phyloP scores from a whole-genome alignment of 257 asterid genomes.

The Capsicum chinense region DNA sequence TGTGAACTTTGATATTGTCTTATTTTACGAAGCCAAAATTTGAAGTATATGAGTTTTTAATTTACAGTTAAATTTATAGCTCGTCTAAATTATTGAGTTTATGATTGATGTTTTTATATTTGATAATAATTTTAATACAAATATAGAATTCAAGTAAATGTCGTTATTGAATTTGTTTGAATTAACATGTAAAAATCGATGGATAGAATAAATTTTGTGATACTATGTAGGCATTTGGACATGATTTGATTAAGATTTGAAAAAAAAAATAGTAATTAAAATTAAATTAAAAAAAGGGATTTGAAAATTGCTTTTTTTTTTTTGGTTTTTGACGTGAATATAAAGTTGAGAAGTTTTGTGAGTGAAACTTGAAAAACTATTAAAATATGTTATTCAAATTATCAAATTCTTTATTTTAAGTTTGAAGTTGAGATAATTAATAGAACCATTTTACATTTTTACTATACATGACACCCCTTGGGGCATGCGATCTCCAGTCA shows the following conservation, averaged over 20 bases:
- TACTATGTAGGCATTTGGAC: background rate
- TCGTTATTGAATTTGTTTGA: background rate
- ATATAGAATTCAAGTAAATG: background rate
- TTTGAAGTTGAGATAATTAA: background rate
- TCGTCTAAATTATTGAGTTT: background rate
- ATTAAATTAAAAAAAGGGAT: background rate
- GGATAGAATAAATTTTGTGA: background rate
- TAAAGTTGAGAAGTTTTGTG: background rate
- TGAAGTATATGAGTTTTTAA: background rate
- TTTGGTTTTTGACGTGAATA: background rate
- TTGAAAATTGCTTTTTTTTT: background rate
- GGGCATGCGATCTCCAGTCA: too few species aligned
- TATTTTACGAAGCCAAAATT: background rate
- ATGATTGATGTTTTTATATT: background rate
- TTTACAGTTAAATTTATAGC: background rate
- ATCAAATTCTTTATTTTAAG: too few species aligned
- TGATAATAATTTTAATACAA: background rate
- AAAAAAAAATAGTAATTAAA: background rate
- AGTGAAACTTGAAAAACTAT: background rate
- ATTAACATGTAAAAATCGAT: background rate
- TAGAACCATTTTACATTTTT: background rate
- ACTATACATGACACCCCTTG: too few species aligned
- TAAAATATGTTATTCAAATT: background rate
- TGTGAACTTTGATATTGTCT: background rate
- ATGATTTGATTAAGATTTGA: background rate